These are phyloP conservation scores for Danielia oregonensis DNA, from an alignment of 805 yeast species.

Conservation along the genomic window DNA sequence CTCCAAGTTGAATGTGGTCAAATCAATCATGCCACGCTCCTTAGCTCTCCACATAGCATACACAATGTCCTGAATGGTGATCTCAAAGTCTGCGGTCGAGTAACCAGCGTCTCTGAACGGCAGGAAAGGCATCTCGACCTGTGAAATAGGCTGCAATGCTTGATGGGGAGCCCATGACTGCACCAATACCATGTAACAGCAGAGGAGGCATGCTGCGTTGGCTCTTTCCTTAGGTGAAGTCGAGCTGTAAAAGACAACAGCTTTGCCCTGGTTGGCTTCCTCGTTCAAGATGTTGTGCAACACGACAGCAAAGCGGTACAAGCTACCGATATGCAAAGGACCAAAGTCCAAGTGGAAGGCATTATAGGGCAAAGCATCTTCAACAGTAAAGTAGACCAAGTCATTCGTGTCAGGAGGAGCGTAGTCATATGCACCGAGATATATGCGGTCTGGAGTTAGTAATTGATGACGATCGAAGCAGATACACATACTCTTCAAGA, in stretches of 20 bases:
- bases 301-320: conserved; percentile 92
- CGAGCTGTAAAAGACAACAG: conserved; percentile 86
- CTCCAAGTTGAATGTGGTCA: conserved; percentile 83
- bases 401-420: conserved; percentile 74
- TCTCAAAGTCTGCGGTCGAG: conserved; percentile 89
- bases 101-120: conserved; percentile 97
- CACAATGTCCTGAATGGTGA: conserved; percentile 90
- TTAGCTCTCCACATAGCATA: conserved; percentile 98
- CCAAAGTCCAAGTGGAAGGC: conserved; percentile 97
- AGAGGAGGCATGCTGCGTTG: conserved; percentile 89
- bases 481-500: conserved; percentile 38
- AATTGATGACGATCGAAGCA: not conserved
- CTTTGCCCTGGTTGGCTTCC: conserved; percentile 76
- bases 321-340: conserved; percentile 88
- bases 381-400: conserved; percentile 84
- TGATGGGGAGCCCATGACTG: conserved; percentile 99
- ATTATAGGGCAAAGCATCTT: conserved; percentile 87
- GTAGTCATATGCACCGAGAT: conserved; percentile 83
- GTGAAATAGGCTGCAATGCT: conserved; percentile 90
- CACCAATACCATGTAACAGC: conserved; percentile 91
- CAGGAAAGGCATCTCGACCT: conserved; percentile 89
- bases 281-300: conserved; percentile 89
- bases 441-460: conserved; percentile 57
- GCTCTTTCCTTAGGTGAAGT: conserved; percentile 79
- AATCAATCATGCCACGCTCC: conserved; percentile 82